These are phyloP conservation scores for Rosa persica DNA, from an alignment of 306 rosid species.

Conservation along the genomic window DNA sequence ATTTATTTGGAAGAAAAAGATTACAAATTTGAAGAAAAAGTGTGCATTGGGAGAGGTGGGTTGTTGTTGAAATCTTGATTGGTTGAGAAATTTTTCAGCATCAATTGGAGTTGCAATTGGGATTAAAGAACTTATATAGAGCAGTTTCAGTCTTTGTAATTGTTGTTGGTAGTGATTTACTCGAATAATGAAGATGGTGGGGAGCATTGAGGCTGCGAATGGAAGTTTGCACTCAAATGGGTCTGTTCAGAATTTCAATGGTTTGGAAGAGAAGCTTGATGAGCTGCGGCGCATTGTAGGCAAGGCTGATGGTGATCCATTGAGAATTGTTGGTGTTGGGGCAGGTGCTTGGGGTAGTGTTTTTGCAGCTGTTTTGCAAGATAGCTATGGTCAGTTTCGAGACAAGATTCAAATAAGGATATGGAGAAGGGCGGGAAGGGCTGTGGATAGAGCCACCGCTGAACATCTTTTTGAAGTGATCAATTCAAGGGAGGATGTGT, in stretches of 20 bases:
- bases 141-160: not conserved
- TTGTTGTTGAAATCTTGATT: slow-evolving; percentile 18
- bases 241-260: slow-evolving; percentile 47
- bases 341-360: slow-evolving; percentile 99
- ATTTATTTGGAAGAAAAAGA: not conserved
- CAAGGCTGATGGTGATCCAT: slow-evolving; percentile 61
- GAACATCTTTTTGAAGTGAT: slow-evolving; percentile 84
- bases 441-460: slow-evolving; percentile 70
- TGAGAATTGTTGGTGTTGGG: slow-evolving; percentile 84
- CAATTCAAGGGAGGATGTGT: slow-evolving; percentile 79
- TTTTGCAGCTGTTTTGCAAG: slow-evolving; percentile 76
- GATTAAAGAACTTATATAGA: not conserved
- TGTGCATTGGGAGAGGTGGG: slow-evolving; percentile 19
- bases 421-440: slow-evolving; percentile 83
- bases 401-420: slow-evolving; percentile 79
- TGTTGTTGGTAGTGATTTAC: slow-evolving; percentile 24
- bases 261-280: slow-evolving; percentile 71
- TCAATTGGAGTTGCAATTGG: not conserved
- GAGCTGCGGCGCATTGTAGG: slow-evolving; percentile 53
- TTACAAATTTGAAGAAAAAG: slow-evolving; percentile 2
- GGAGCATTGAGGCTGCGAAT: slow-evolving; percentile 46
- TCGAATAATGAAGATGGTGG: slow-evolving; percentile 39
- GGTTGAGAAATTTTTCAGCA: not conserved
- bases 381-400: slow-evolving; percentile 72
- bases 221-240: slow-evolving; percentile 51